Evolutionary conservation across 139 green algal species (phyloP), one percentile per base, ranked within the genome.

Genomic region (Asterochloris sp.): DNA sequence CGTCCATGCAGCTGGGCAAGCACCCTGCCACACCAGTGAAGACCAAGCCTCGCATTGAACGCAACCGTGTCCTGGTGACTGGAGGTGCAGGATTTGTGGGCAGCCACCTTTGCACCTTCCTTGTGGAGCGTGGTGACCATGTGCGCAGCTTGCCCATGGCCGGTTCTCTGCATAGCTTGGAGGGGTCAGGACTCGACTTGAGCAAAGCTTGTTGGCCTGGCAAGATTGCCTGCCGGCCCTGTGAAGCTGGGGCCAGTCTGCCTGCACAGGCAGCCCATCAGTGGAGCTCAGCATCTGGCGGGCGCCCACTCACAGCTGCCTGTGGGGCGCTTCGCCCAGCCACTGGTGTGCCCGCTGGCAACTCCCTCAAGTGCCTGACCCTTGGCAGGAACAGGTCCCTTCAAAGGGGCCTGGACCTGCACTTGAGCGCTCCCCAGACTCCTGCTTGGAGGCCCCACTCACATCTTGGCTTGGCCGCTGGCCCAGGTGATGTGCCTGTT

Each of bases 21-120:
- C 76, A 80, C 76, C 76, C 76, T 12, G 76, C 76, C 38, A 80
- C 76, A 69, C 76, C 76, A 10, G 76, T 83, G 28, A 97, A 97
- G 82, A 93, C 94, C 15, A 97, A 97, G 89, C 95, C 95, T 8
- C 84, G 95, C 12, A 83, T 91, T 24, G 92, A 98, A 80, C 80
- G 85, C 62, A 97, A 95, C 76, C 86, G 96, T 2, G 92, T 98
- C 24, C 84, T 99, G 54, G 96, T 99, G 0, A 99, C 96, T 16
- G 96, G 96, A 21, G 96, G 96, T 29, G 96, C 97, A 26, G 97
- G 97, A 27, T 99, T 99, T 81, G 97, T 99, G 23, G 97, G 97
- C 27, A 95, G 87, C 74, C 97, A 99, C 83, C 89, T 99, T 21
- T 98, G 94, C 87, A 94, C 97, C 12, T 98, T 88, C 82, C 91